Base-by-base conservation (phyloP, 306 rosid genomes). In the Rosa lucieae region DNA sequence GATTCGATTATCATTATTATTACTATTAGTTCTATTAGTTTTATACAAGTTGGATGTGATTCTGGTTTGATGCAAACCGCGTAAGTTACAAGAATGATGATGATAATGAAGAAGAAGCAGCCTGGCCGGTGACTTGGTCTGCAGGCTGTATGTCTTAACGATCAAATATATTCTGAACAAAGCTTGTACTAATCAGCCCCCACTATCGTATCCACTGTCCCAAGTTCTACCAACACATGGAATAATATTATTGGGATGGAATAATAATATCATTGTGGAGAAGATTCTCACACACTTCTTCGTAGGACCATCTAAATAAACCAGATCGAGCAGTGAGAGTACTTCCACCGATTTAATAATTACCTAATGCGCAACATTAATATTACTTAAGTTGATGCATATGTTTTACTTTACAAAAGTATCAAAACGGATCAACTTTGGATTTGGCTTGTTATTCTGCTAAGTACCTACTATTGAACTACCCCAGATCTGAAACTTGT, bases 161-260 rank as follows among this genome's bases (percentile, higher is more conserved):
- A 56, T 70, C 66, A 77, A 81, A 72, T 39, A 17, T 67, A 83
- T 82, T 84, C 51, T 52, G 73, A 77, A 87, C 65, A 68, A 70
- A 70, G 84, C 78, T 83, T 82, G 79, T 67, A 39, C 72, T 58
- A 75, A 77, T 78, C 76, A 85, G 89, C 82, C 89, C 93, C 89
- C 87, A 86, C 87, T 65, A 42, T 61, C 81, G 84, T 78, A 80
- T 76, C 86, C 89, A 70, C 42, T 89, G 97, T 88, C 91, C 87
- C 89, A 82, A 52, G 46, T 80, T 82, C 91, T 52, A 63, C 97
- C 89, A 88, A 82, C 97, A 89, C 76, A 71, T 67, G 75, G 91
- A 89, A 92, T 88, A 84, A 83, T 78, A 72, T 84, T 82, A 87
- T 86, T 85, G 89, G 70, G 76, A 37, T 67, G 48, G 69, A 63